Evolutionary conservation across 306 rosid species (phyloP).

Genomic region (Gastrolobium villosum): DNA sequence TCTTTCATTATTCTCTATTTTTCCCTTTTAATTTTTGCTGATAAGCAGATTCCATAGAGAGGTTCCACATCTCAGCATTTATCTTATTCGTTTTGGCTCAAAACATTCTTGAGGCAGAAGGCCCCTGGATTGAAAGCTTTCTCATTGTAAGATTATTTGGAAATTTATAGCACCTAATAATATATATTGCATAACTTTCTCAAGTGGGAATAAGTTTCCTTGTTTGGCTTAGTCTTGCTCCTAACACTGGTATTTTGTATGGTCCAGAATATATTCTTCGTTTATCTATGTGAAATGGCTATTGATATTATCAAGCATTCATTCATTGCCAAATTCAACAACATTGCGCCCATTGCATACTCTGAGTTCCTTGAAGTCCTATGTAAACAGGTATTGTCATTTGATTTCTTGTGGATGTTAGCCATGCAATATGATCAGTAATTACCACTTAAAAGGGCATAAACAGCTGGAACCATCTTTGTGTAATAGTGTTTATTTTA

Average conservation of each 20-base stretch:
- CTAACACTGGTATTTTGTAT: constrained; percentile 51
- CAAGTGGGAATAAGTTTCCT: constrained; percentile 35
- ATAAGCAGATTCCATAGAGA: constrained; percentile 90
- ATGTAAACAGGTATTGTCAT: constrained; percentile 81
- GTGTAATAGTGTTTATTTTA: constrained; percentile 33
- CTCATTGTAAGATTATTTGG: constrained; percentile 68
- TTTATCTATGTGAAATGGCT: constrained; percentile 84
- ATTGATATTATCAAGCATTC: constrained; percentile 96
- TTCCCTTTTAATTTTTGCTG: constrained; percentile 39
- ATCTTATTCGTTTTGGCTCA: constrained; percentile 95
- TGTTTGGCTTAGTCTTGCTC: constrained; percentile 34
- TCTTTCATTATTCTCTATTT: neutral
- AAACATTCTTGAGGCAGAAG: constrained; percentile 98
- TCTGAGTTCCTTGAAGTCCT: constrained; percentile 98
- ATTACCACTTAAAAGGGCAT: constrained; percentile 22
- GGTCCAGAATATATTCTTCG: constrained; percentile 81
- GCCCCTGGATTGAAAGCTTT: constrained; percentile 94
- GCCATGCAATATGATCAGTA: neutral
- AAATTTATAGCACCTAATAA: constrained; percentile 1
- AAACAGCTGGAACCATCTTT: neutral
- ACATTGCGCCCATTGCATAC: constrained; percentile 83
- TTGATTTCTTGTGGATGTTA: constrained; percentile 35
- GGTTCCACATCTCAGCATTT: constrained; percentile 96
- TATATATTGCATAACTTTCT: constrained; percentile 19
- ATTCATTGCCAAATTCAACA: constrained; percentile 94